Evolutionary conservation across 805 yeast species (phyloP), one percentile per base, ranked within the genome.

Genomic region (Soucietia sequanensis): DNA sequence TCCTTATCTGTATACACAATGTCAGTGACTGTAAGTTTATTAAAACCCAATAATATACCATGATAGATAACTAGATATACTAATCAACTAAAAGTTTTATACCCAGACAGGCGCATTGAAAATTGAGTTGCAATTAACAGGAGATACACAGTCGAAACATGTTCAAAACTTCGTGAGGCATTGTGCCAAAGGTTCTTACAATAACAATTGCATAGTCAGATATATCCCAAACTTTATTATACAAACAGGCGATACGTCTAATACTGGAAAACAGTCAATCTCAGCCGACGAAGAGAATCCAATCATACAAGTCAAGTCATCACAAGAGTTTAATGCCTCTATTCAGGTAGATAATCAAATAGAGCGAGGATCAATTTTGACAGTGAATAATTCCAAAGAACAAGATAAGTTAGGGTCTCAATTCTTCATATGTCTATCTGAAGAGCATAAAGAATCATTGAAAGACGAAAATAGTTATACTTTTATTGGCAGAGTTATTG

Each of bases 201-300:
- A 35, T 17, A 26, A 34, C 14, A 43, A 42, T 25, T 27, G 27
- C 15, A 36, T 52, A 14, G 31, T 52, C 21, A 32, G 54, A 27
- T 50, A 44, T 30, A 40, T 52, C 12, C 46, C 51, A 5, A 35
- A 34, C 5, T 47, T 52, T 25, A 48, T 52, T 7, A 25, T 52
- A 16, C 56, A 52, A 24, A 41, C 50, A 2, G 56, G 56, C n/a
- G 53, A 50, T 27, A 44, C 52, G 6, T 31, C 46, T 14, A 45
- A 48, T 20, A 29, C 42, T 4, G 52, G 52, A 2, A 44, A 40
- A 30, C 13, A 22, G 3, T 44, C 49, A 4, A 27, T 21, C 4
- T 26, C 35, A 3, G 52, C 52, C 10, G 47, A 39, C 18, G n/a
- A 33, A 2, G 12, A 7, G 2, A 15, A 38, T 18, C 28, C 27